Conservation (phyloP, 2,329 filamentous ascomycete species). For the Diaporthe velutina region DNA sequence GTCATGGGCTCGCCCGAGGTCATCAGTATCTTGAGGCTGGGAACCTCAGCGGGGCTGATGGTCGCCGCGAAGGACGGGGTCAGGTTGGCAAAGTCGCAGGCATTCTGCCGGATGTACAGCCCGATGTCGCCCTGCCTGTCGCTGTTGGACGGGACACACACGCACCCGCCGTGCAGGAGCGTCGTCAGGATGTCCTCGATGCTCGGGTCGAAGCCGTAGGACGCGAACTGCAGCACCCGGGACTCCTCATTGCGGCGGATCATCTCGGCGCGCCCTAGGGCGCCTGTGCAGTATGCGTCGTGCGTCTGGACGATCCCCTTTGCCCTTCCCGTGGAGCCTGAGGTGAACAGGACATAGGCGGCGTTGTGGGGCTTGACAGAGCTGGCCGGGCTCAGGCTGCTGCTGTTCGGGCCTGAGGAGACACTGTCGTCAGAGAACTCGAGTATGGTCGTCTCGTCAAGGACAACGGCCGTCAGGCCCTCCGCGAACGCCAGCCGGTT, state of each 20-base stretch:
- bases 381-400: background rate
- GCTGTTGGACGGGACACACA: constrained; percentile 53
- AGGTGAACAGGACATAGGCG: constrained; percentile 33
- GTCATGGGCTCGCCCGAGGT: background rate
- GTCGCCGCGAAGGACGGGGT: background rate
- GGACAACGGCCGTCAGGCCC: background rate
- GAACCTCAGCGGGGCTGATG: background rate
- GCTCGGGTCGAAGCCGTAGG: constrained; percentile 45
- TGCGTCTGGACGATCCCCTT: constrained; percentile 33
- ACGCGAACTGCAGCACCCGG: constrained; percentile 49
- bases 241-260: background rate
- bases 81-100: background rate
- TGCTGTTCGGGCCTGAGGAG: background rate
- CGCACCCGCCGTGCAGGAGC: constrained; percentile 46
- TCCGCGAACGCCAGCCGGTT: background rate
- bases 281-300: constrained; percentile 41
- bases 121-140: background rate
- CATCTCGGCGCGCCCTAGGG: constrained; percentile 41
- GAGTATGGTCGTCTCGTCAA: background rate
- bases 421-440: background rate
- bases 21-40: background rate
- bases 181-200: constrained; percentile 39
- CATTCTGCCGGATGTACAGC: background rate
- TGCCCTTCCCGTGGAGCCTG: constrained; percentile 58
- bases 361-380: constrained; percentile 13